Evolutionary conservation across 78 protist species (phyloP).

Genomic region (Chrysochromulina tobinii): DNA sequence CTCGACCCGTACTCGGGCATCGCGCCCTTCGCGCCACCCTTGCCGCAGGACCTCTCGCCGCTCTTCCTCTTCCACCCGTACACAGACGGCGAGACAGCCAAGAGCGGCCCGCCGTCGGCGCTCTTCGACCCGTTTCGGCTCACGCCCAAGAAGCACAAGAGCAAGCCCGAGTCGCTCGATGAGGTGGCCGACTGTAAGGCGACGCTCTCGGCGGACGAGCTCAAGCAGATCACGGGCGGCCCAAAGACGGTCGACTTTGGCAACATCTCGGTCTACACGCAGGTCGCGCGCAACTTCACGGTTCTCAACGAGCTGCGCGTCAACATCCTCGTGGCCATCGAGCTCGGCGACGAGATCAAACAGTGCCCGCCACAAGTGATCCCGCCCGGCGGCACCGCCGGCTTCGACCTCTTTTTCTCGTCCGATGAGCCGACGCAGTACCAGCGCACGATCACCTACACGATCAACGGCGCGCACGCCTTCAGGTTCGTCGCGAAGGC

Average conservation of each 20-base stretch:
- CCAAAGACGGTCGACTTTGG: conserved; percentile 57
- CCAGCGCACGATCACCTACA: conserved; percentile 34
- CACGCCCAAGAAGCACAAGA: background rate
- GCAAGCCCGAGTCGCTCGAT: background rate
- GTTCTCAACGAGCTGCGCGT: conserved; percentile 31
- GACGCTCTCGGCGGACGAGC: conserved; percentile 33
- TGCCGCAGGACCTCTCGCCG: too few relatives aligned
- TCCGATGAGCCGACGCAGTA: background rate
- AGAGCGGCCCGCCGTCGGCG: background rate
- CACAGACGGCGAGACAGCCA: too few relatives aligned
- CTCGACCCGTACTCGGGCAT: background rate
- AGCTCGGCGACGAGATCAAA: background rate
- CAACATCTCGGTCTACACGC: conserved; percentile 35
- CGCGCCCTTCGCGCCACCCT: background rate
- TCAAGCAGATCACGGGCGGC: background rate
- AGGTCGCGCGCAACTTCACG: conserved; percentile 12
- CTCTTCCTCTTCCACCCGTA: background rate
- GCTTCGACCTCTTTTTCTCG: conserved; percentile 52
- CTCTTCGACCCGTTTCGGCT: background rate
- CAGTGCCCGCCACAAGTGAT: conserved; percentile 36
- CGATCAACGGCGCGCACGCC: conserved; percentile 56
- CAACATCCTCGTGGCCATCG: background rate
- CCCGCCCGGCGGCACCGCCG: conserved; percentile 64
- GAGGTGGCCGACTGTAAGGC: conserved; percentile 26
- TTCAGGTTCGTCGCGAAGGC: conserved; percentile 45